phyloP scores from a whole-genome alignment of 2,329 filamentous ascomycete species.

The Cercospora citrullina region DNA sequence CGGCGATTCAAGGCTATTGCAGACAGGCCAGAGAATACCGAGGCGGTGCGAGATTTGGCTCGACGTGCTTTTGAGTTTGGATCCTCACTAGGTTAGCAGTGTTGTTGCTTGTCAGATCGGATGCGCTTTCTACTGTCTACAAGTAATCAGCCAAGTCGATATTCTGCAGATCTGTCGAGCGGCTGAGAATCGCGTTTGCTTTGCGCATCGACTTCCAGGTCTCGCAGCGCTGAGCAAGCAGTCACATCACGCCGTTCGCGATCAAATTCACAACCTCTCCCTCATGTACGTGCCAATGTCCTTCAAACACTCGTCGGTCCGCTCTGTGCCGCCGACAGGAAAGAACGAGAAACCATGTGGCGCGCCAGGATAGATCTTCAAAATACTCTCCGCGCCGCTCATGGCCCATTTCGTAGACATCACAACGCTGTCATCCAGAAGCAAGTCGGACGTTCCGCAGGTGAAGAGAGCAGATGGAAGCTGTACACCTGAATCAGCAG shows the following conservation, averaged over 20 bases:
- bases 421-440: constrained; percentile 55
- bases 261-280: constrained; percentile 24
- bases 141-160: background rate
- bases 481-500: constrained; percentile 16
- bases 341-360: constrained; percentile 55
- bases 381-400: constrained; percentile 51
- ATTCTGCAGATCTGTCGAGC: background rate
- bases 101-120: background rate
- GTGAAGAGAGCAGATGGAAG: constrained; percentile 58
- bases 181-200: no score
- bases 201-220: no score
- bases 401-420: constrained; percentile 59
- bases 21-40: background rate
- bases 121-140: background rate
- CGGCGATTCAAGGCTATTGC: background rate
- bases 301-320: constrained; percentile 42
- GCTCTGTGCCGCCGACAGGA: constrained; percentile 39
- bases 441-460: constrained; percentile 55
- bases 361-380: constrained; percentile 53
- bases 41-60: background rate
- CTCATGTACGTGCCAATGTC: constrained; percentile 45
- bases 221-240: background rate
- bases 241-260: background rate
- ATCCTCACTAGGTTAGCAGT: background rate
- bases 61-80: background rate